Conservation (phyloP, 2,329 filamentous ascomycete genomes). For the Xylaria sp. region DNA sequence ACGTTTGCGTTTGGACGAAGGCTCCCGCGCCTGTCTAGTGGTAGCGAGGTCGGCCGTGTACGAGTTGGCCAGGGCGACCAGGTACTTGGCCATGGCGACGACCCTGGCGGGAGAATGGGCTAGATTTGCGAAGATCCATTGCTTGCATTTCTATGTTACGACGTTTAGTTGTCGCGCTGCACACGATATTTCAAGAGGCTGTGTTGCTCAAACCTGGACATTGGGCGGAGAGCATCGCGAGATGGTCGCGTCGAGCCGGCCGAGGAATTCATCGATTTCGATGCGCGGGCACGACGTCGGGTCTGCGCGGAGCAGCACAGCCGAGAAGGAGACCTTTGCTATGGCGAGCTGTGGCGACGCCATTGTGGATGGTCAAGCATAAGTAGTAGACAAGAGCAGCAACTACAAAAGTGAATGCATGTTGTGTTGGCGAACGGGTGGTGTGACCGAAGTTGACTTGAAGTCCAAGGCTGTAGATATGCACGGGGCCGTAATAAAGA, state of each 20-base stretch:
- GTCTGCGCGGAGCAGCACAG: slow-evolving; percentile 74
- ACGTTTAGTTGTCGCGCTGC: slow-evolving; percentile 44
- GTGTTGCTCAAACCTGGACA: slow-evolving; percentile 80
- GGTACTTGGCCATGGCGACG: slow-evolving; percentile 74
- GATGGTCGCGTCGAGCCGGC: slow-evolving; percentile 67
- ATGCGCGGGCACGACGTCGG: slow-evolving; percentile 71
- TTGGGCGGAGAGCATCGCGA: slow-evolving; percentile 77
- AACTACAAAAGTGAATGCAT: slow-evolving; percentile 13
- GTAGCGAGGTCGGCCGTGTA: slow-evolving; percentile 46
- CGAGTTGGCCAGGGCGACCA: slow-evolving; percentile 70
- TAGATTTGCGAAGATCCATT: slow-evolving; percentile 79
- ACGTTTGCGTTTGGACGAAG: slow-evolving; percentile 69
- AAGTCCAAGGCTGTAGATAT: too few relatives aligned
- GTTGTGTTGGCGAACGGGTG: background rate
- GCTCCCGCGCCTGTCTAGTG: slow-evolving; percentile 45
- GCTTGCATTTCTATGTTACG: slow-evolving; percentile 77
- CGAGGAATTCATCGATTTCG: slow-evolving; percentile 72
- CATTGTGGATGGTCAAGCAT: slow-evolving; percentile 53
- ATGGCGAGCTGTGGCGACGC: slow-evolving; percentile 75
- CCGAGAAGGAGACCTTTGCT: slow-evolving; percentile 78
- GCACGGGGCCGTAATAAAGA: too few relatives aligned
- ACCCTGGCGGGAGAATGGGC: slow-evolving; percentile 70
- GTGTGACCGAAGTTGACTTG: too few relatives aligned
- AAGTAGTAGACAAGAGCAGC: background rate
- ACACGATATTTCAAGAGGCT: slow-evolving; percentile 49